Evolutionary conservation across 208 protist species (phyloP).

Genomic region (Entamoeba invadens): DNA sequence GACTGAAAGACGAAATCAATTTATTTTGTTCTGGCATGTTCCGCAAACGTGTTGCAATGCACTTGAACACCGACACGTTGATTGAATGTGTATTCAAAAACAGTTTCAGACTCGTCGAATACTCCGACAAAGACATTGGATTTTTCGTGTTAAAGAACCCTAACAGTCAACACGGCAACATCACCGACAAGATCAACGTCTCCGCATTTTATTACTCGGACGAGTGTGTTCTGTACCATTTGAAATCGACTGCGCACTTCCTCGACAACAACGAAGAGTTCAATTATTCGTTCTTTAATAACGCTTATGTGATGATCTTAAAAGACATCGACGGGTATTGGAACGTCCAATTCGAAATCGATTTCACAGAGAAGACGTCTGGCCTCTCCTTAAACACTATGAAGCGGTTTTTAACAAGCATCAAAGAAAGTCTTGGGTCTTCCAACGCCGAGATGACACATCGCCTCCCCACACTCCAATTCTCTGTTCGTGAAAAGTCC

Average conservation of each 20-base stretch:
- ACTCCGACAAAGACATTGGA: neutral
- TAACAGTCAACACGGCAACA: neutral
- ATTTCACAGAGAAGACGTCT: neutral
- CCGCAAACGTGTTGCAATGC: neutral
- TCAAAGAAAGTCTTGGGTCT: neutral
- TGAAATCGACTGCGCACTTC: neutral
- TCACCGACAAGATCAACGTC: neutral
- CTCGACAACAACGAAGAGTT: neutral
- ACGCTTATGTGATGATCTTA: neutral
- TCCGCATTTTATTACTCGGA: neutral
- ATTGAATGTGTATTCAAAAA: neutral
- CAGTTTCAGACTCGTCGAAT: neutral
- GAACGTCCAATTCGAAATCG: neutral
- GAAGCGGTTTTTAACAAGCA: neutral
- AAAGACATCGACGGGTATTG: neutral
- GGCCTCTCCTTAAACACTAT: neutral
- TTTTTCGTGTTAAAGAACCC: neutral
- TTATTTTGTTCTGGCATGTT: neutral
- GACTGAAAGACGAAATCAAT: neutral
- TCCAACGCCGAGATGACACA: neutral
- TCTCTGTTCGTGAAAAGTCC: neutral
- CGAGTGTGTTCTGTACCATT: neutral
- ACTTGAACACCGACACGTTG: neutral
- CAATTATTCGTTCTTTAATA: neutral
- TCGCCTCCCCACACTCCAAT: neutral